Base-by-base conservation (phyloP, 106 monocot genomes). In the Hemerocallis citrina region DNA sequence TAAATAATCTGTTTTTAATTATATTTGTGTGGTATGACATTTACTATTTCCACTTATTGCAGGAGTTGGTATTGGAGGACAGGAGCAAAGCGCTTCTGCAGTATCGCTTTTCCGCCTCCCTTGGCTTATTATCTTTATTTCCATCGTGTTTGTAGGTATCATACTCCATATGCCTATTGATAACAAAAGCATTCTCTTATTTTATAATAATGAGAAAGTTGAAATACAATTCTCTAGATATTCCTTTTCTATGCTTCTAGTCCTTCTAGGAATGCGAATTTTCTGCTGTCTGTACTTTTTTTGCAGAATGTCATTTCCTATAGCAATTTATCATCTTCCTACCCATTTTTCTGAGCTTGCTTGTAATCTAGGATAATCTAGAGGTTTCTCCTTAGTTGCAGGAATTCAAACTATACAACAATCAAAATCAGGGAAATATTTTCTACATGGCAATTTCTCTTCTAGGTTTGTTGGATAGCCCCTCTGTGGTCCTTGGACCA, bases 131-230 rank as follows among this genome's bases (percentile, higher is more conserved):
- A 29, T 86, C 10, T 66, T 72, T 23, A 61, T 80, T 72, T 64
- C 55, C 59, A 66, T 82, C 77, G 83, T 92, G 83, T 92, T 92
- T 92, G 91, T 92, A 86, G 85, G 90, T 91, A 86, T 66, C 82
- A 71, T 76, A 41, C 68, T 61, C 66, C 63, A 20, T 63, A 44
- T 51, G 2, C 35, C 22, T 3, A 20, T 32, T 68, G 7, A 55
- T 45, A 12, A 66, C 8, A 35, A 22, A 8, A 19, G 10, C 13
- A 40, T 17, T 64, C 35, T 20, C 16, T 35, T 33, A 9, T 11
- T 4, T 40, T 34, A 7, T 54, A 2, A 25, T 36, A 31, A 27
- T 21, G 22, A 15, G 31, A 20, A 57, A 30, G 15, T 16, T 54
- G 21, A 38, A 38, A 38, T 38, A 11, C 11, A n/a, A n/a, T n/a